Percentiles rank a stretch among this genome's conserved stretches.
phyloP scores from a whole-genome alignment of 306 rosid genomes.

The Cicer arietinum region DNA sequence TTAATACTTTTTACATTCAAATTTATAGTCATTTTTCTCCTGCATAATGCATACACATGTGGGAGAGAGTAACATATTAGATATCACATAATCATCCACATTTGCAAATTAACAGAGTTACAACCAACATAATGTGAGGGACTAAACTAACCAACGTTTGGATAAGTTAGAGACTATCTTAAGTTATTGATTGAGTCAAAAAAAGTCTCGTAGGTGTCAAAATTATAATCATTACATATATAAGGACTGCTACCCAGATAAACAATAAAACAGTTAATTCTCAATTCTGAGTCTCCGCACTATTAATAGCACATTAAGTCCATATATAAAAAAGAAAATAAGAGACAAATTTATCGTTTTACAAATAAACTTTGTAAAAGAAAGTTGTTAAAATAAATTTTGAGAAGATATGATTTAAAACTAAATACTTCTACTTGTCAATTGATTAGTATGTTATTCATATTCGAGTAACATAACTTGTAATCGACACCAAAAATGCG shows the following conservation, averaged over 20 bases:
- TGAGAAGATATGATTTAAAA: neutral
- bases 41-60: too few species aligned
- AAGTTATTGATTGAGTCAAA: too few species aligned
- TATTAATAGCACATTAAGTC: neutral
- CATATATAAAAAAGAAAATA: neutral
- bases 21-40: too few species aligned
- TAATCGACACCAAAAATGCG: neutral
- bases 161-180: too few species aligned
- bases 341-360: neutral
- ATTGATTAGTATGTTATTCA: constrained; percentile 38
- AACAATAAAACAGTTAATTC: neutral
- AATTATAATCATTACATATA: too few species aligned
- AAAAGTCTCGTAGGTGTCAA: too few species aligned
- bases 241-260: neutral
- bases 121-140: too few species aligned
- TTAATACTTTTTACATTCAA: too few species aligned
- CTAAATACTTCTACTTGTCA: neutral
- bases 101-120: too few species aligned
- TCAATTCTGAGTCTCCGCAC: neutral
- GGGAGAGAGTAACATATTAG: too few species aligned
- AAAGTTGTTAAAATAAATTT: neutral
- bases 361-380: neutral
- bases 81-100: too few species aligned
- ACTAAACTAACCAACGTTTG: too few species aligned
- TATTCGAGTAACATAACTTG: constrained; percentile 21